These are phyloP conservation scores for Hysterium pulicare DNA, from an alignment of 2,329 filamentous ascomycete genomes.

Conservation along the genomic window DNA sequence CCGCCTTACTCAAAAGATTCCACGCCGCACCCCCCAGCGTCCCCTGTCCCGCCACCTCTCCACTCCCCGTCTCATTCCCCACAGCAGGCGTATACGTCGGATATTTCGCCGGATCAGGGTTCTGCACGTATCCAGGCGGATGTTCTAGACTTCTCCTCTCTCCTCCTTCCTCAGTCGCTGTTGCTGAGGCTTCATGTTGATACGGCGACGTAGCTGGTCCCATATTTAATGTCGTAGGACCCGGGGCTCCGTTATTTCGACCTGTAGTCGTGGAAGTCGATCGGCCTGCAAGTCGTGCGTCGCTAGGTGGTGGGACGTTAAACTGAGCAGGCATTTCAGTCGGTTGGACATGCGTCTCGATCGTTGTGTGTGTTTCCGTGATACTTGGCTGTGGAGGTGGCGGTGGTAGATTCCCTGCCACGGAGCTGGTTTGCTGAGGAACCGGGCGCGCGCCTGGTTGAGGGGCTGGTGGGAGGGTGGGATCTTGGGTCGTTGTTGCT, in stretches of 20 bases:
- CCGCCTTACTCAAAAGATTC: slow-evolving; percentile 54
- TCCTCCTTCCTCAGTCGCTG: background rate
- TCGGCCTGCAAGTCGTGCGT: slow-evolving; percentile 18
- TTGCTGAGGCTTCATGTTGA: slow-evolving; percentile 4
- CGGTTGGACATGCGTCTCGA: slow-evolving; percentile 13
- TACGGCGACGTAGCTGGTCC: slow-evolving; percentile 14
- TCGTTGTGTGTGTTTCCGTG: slow-evolving; percentile 13
- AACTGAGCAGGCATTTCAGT: slow-evolving; percentile 24
- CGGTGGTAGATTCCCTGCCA: slow-evolving; percentile 14
- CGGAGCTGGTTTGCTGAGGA: background rate
- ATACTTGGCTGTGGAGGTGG: slow-evolving; percentile 42
- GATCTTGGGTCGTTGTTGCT: slow-evolving; percentile 10
- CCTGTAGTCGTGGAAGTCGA: slow-evolving; percentile 28
- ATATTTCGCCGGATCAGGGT: slow-evolving; percentile 36
- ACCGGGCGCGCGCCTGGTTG: slow-evolving; percentile 8
- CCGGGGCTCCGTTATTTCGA: slow-evolving; percentile 4
- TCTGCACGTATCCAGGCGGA: slow-evolving; percentile 43
- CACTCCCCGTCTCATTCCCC: slow-evolving; percentile 5
- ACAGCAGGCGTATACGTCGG: slow-evolving; percentile 10
- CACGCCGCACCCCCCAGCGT: slow-evolving; percentile 16
- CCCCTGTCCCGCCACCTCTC: slow-evolving; percentile 6
- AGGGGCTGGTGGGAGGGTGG: slow-evolving; percentile 10
- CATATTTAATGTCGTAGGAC: slow-evolving; percentile 28
- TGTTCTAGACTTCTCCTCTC: slow-evolving; percentile 19
- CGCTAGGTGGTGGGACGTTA: slow-evolving; percentile 24